Evolutionary conservation across 352 stramenopile species (phyloP), one percentile per base, ranked within the genome.

Genomic region (Aphanomyces stellatus): DNA sequence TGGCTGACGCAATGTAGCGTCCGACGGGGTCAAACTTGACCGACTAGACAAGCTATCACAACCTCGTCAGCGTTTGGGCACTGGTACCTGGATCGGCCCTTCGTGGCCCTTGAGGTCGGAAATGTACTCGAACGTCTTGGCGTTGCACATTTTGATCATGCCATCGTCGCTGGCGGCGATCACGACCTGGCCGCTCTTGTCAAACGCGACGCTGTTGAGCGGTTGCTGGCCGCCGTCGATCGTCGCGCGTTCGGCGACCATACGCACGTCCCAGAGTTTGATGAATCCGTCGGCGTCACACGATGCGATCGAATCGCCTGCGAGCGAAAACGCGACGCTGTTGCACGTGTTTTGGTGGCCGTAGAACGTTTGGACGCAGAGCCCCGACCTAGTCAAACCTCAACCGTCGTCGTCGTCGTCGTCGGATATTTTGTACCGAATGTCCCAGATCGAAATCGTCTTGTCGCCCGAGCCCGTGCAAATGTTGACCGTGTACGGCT

Each of bases 221-320:
- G 93, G 86, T 48, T 96, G 85, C 63, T 96, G 80, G 0, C 88
- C 87, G 56, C 82, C 82, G 62, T 96, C 82, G 28, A 98, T 78
- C 25, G 88, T 90, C 31, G 72, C 77, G 6, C 91, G 76, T 76
- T 98, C 92, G 27, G 90, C 85, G 31, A 98, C 91, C 89, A 97
- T 98, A 49, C 92, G 88, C 49, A 98, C 88, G 70, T 98, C 94
- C 94, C 94, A 98, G 33, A 98, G 75, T 71, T 97, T 98, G 65
- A 97, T 86, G 63, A 97, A 88, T 10, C 93, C 92, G 71, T 98
- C 93, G 10, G 93, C 91, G 69, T 98, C 92, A 68, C 88, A 97
- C 13, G 89, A 97, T 17, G 80, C 91, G 37, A 98, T 92, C 24
- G 79, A 78, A 71, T 98, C 92, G 30, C 93, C 91, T 37, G 79